These are phyloP conservation scores for Trichoderma virens DNA, from an alignment of 495 filamentous ascomycete species.

Conservation along the genomic window DNA sequence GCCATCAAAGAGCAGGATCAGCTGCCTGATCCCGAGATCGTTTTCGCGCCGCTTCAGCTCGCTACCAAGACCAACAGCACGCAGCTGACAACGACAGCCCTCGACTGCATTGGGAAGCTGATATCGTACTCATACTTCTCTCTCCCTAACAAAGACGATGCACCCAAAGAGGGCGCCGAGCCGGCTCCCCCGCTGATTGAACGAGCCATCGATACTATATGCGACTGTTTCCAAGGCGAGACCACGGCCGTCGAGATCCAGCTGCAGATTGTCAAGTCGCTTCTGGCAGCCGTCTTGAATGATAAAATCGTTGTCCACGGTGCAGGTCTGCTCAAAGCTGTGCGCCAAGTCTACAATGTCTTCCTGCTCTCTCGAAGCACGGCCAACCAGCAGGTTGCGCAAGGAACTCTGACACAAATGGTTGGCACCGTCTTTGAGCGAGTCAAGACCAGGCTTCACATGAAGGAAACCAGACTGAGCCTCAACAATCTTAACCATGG, in stretches of 20 bases:
- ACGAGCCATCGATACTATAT: constrained; percentile 96
- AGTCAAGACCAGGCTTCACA: constrained; percentile 75
- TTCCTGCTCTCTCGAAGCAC: constrained; percentile 89
- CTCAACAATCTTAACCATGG: constrained; percentile 41
- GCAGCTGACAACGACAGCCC: constrained; percentile 74
- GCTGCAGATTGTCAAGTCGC: constrained; percentile 93
- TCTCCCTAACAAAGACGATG: constrained; percentile 45
- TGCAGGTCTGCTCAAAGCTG: constrained; percentile 93
- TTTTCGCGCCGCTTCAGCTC: constrained; percentile 84
- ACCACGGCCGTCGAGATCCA: constrained; percentile 84
- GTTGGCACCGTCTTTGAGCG: constrained; percentile 95
- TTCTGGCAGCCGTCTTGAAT: constrained; percentile 90
- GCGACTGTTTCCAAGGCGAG: constrained; percentile 97
- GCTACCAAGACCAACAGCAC: constrained; percentile 80
- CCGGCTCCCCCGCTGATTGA: constrained; percentile 71
- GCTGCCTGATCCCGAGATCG: constrained; percentile 72
- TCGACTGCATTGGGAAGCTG: constrained; percentile 97
- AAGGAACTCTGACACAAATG: constrained; percentile 97
- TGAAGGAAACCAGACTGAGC: constrained; percentile 66
- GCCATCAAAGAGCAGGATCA: constrained; percentile 73
- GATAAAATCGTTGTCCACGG: constrained; percentile 98
- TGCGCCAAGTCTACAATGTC: constrained; percentile 97
- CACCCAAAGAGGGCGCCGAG: constrained; percentile 35
- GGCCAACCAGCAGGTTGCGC: constrained; percentile 91
- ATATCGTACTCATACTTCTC: constrained; percentile 98